A percentile compares a stretch with the other conserved stretches of the same genome.
These are phyloP conservation scores for Cylindrotheca closterium DNA, from an alignment of 108 stramenopile species.

Conservation along the genomic window DNA sequence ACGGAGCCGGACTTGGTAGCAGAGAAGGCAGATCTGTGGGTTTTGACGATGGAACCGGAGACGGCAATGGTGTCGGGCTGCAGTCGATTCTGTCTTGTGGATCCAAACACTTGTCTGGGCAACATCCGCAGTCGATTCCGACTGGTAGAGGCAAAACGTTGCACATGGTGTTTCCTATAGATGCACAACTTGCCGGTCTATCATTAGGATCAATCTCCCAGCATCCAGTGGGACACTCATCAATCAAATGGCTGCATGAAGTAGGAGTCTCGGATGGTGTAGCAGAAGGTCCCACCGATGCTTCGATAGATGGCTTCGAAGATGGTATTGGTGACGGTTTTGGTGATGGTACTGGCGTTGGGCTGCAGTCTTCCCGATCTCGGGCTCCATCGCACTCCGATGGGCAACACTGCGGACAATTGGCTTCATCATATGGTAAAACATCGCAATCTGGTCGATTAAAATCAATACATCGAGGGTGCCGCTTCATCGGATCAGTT, in stretches of 20 bases:
- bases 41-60: neutral
- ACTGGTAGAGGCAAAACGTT: neutral
- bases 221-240: neutral
- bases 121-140: neutral
- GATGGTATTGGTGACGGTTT: neutral
- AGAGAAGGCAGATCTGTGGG: neutral
- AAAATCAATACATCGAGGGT: neutral
- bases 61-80: neutral
- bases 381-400: neutral
- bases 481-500: neutral
- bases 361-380: neutral
- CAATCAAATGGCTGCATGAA: neutral
- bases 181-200: neutral
- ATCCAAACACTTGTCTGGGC: neutral
- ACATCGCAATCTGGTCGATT: neutral
- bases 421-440: neutral
- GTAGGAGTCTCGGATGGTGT: neutral
- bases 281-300: neutral
- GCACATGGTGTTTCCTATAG: neutral
- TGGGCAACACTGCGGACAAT: neutral
- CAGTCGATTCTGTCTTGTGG: neutral
- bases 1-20: too few species aligned
- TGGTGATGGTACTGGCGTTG: neutral
- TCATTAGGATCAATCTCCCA: neutral
- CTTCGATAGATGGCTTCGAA: neutral